These are phyloP conservation scores for Ophiostoma ips DNA, from an alignment of 2,329 filamentous ascomycete genomes.

Conservation along the genomic window DNA sequence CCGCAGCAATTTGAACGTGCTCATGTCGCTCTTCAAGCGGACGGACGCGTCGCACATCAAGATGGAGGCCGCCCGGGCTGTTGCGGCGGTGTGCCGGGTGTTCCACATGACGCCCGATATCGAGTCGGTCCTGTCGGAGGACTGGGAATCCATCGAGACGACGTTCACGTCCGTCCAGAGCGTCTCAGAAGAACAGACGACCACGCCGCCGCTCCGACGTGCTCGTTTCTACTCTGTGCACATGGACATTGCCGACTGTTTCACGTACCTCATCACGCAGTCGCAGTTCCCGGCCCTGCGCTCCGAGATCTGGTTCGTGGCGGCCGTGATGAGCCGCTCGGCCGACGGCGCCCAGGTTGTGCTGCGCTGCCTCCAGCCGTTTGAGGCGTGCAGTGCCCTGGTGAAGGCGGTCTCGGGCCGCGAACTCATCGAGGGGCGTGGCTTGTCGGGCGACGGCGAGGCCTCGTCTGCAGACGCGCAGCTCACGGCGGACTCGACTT, in stretches of 20 bases:
- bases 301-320: conserved; percentile 48
- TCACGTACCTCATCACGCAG: conserved; percentile 42
- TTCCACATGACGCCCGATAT: conserved; percentile 29
- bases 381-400: conserved; percentile 30
- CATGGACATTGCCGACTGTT: conserved; percentile 24
- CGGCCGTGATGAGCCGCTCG: conserved; percentile 44
- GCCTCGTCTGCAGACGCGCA: conserved; percentile 5
- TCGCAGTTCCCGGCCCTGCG: conserved; percentile 43
- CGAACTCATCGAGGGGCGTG: conserved; percentile 17
- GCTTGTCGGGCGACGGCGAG: conserved; percentile 4
- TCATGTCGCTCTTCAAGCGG: conserved; percentile 27
- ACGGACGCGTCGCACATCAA: conserved; percentile 40
- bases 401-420: conserved; percentile 35
- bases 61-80: conserved; percentile 43
- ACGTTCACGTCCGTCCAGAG: conserved; percentile 10
- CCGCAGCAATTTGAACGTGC: conserved; percentile 24
- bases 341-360: conserved; percentile 34
- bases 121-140: conserved; percentile 18
- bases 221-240: conserved; percentile 33
- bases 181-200: neutral
- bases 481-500: conserved; percentile 1
- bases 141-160: conserved; percentile 19
- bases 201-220: neutral
- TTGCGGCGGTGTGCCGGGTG: conserved; percentile 38
- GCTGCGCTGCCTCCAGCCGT: conserved; percentile 26